A percentile compares a stretch with the other conserved stretches of the same genome.
Evolutionary conservation across 306 rosid genomes (phyloP).

Genomic region (Acacia confusa): DNA sequence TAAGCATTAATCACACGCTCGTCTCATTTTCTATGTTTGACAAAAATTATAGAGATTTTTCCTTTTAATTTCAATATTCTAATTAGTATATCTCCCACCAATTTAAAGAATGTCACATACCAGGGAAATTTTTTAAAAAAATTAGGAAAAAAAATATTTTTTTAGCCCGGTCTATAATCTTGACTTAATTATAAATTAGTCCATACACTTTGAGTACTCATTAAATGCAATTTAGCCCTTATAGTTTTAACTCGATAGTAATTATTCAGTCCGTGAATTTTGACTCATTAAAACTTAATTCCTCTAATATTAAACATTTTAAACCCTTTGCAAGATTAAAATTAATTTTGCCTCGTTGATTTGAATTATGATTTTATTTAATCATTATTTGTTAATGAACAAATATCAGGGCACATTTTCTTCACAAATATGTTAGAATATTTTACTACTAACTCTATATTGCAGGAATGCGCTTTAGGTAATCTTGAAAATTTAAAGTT

Average conservation of each 20-base stretch:
- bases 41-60: neutral
- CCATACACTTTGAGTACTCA: too few relatives aligned
- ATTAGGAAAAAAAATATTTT: too few relatives aligned
- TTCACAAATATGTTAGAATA: neutral
- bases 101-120: neutral
- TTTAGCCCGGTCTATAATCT: too few relatives aligned
- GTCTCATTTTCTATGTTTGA: neutral
- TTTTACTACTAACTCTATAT: neutral
- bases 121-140: too few relatives aligned
- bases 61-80: neutral
- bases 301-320: too few relatives aligned
- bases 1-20: neutral
- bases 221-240: too few relatives aligned
- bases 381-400: neutral
- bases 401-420: neutral
- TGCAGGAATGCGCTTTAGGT: neutral
- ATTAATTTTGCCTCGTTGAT: neutral
- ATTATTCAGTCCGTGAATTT: too few relatives aligned
- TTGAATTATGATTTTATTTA: neutral
- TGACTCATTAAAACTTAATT: too few relatives aligned
- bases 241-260: too few relatives aligned
- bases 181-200: too few relatives aligned
- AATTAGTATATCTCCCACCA: neutral
- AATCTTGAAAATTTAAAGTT: neutral
- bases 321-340: too few relatives aligned